Evolutionary conservation across 2,329 filamentous ascomycete genomes (phyloP).

Genomic region (Myriosclerotinia duriaeana): DNA sequence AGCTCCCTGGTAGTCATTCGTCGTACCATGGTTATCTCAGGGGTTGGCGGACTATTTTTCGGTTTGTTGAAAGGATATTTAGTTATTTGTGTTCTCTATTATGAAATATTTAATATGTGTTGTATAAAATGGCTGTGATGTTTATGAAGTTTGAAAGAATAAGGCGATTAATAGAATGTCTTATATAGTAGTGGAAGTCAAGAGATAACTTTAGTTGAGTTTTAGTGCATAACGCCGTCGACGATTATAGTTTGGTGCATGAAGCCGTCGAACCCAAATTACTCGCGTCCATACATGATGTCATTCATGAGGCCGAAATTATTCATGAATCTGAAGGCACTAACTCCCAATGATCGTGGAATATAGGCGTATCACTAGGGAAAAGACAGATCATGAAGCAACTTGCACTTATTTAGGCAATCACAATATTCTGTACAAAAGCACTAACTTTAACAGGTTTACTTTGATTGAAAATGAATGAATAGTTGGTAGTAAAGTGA

Average conservation of each 20-base stretch:
- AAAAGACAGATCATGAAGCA: not conserved
- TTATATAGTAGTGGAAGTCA: not conserved
- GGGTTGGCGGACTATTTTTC: not conserved
- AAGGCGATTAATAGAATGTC: not conserved
- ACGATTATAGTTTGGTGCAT: not conserved
- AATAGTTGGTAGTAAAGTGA: not conserved
- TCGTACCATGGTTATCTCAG: not conserved
- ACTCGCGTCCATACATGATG: not conserved
- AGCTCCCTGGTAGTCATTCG: constrained; percentile 16
- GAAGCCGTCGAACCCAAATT: not conserved
- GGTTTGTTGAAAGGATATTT: not conserved
- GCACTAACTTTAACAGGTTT: not conserved
- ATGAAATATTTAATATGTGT: not conserved
- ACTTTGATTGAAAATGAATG: no score
- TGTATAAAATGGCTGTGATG: not conserved
- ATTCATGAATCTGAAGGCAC: not conserved
- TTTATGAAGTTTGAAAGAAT: not conserved
- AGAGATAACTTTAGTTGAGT: not conserved
- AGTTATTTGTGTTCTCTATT: not conserved
- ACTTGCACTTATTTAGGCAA: no score
- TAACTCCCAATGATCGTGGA: not conserved
- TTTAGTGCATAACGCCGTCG: not conserved
- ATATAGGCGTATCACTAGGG: not conserved
- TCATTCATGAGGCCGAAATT: not conserved
- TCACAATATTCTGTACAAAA: not conserved